Percentiles rank a stretch among this genome's conserved stretches.
Evolutionary conservation across 192 early-diverging fungal species (phyloP).

Genomic region (Geranomyces variabilis): DNA sequence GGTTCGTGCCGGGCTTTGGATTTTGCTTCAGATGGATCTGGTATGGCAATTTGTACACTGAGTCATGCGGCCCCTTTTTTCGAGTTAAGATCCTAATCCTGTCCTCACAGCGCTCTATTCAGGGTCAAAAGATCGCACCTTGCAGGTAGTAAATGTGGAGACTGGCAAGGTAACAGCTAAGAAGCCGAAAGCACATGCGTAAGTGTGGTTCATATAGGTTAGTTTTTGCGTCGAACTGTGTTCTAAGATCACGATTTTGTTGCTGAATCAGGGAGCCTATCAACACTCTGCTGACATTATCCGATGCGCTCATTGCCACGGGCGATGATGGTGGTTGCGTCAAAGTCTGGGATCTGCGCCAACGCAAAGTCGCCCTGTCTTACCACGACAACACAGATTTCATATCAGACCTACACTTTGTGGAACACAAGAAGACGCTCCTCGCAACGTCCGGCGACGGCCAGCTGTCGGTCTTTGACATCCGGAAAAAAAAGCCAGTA

Average conservation of each 20-base stretch:
- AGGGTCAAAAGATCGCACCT: slow-evolving; percentile 83
- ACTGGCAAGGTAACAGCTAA: slow-evolving; percentile 73
- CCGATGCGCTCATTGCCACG: slow-evolving; percentile 80
- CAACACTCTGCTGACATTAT: slow-evolving; percentile 73
- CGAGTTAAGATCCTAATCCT: not conserved
- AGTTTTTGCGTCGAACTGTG: not conserved
- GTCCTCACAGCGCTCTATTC: slow-evolving; percentile 66
- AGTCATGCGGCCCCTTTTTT: not conserved
- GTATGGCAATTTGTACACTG: slow-evolving; percentile 32
- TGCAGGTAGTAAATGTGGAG: slow-evolving; percentile 75
- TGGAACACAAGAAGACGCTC: slow-evolving; percentile 72
- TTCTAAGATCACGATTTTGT: not conserved
- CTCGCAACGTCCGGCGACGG: slow-evolving; percentile 89
- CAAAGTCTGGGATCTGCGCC: slow-evolving; percentile 92
- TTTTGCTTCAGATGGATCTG: slow-evolving; percentile 76
- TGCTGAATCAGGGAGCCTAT: slow-evolving; percentile 68
- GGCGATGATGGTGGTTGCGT: slow-evolving; percentile 92
- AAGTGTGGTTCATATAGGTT: slow-evolving; percentile 32
- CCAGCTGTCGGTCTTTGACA: slow-evolving; percentile 86
- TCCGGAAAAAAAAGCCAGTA: slow-evolving; percentile 82
- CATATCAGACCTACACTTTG: slow-evolving; percentile 84
- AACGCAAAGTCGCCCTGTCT: slow-evolving; percentile 72
- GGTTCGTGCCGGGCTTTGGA: slow-evolving; percentile 85
- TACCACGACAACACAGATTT: slow-evolving; percentile 91
- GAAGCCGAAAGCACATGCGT: slow-evolving; percentile 85